Evolutionary conservation across 306 rosid species (phyloP).

Genomic region (Erythrophleum fordii): DNA sequence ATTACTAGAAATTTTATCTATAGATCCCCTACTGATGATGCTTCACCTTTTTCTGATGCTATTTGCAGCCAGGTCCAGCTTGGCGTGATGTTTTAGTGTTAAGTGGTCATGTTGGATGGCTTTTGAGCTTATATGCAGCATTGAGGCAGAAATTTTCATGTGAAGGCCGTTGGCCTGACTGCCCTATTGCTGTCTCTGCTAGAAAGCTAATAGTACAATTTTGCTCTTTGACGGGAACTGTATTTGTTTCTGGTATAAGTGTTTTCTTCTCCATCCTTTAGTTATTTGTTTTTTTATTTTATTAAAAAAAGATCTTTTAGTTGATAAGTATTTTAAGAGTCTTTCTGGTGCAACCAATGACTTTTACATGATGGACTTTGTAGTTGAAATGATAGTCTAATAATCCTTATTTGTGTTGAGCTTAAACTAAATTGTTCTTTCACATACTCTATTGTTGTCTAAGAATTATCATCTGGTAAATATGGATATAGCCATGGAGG

Average conservation of each 20-base stretch:
- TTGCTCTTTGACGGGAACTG: conserved; percentile 84
- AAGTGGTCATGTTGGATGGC: conserved; percentile 87
- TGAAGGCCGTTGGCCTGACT: conserved; percentile 91
- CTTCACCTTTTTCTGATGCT: conserved; percentile 41
- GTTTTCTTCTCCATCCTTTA: conserved; percentile 33
- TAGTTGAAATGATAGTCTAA: conserved; percentile 28
- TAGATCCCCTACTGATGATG: conserved; percentile 25
- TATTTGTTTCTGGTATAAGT: conserved; percentile 77
- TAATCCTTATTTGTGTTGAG: conserved; percentile 24
- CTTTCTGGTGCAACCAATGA: conserved; percentile 25
- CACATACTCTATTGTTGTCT: conserved; percentile 4
- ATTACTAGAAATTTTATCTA: conserved; percentile 31
- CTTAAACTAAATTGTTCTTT: conserved; percentile 14
- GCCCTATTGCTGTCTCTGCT: conserved; percentile 88
- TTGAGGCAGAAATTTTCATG: conserved; percentile 75
- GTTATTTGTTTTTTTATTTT: conserved; percentile 30
- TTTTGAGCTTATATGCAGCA: conserved; percentile 81
- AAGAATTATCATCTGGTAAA: conserved; percentile 20
- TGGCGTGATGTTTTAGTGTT: conserved; percentile 83
- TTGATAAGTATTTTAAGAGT: conserved; percentile 31
- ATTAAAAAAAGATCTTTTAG: conserved; percentile 24
- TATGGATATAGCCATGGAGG: conserved; percentile 22
- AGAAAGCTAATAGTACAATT: conserved; percentile 89
- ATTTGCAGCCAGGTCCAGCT: conserved; percentile 86
- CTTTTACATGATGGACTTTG: conserved; percentile 17